phyloP scores from a whole-genome alignment of 2,329 filamentous ascomycete genomes.

The Trichoderma koningiopsis region DNA sequence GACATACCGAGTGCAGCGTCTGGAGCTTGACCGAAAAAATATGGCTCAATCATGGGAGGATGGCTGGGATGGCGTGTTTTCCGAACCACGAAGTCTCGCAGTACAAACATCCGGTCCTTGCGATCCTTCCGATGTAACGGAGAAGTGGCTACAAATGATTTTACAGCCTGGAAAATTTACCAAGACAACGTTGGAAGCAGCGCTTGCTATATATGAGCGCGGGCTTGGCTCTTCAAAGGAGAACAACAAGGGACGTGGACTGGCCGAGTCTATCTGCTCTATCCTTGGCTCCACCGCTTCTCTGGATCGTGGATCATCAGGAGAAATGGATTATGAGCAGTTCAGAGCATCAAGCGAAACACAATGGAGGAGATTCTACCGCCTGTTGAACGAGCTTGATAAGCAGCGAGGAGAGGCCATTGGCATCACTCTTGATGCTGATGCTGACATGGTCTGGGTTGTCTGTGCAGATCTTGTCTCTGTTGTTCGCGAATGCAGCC shows the following conservation, averaged over 20 bases:
- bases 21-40: slow-evolving; percentile 72
- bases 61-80: slow-evolving; percentile 70
- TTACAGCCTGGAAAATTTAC: slow-evolving; percentile 83
- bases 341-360: slow-evolving; percentile 74
- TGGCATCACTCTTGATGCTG: slow-evolving; percentile 72
- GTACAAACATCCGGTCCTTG: slow-evolving; percentile 62
- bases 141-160: slow-evolving; percentile 85
- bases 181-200: slow-evolving; percentile 76
- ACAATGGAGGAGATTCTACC: slow-evolving; percentile 90
- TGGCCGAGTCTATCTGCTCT: slow-evolving; percentile 76
- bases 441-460: slow-evolving; percentile 76
- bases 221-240: slow-evolving; percentile 48
- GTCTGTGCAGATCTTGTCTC: slow-evolving; percentile 81
- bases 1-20: slow-evolving; percentile 70
- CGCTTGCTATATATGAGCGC: slow-evolving; percentile 78
- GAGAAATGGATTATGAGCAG: slow-evolving; percentile 72
- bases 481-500: slow-evolving; percentile 76
- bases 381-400: slow-evolving; percentile 82
- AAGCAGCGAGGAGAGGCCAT: slow-evolving; percentile 82
- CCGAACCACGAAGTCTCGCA: slow-evolving; percentile 58
- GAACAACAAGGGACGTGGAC: slow-evolving; percentile 52
- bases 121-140: slow-evolving; percentile 70
- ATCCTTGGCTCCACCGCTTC: slow-evolving; percentile 70
- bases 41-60: slow-evolving; percentile 63
- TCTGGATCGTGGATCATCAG: slow-evolving; percentile 62